phyloP scores from a whole-genome alignment of 805 yeast species.

The Kodamaea nitidulidarum region DNA sequence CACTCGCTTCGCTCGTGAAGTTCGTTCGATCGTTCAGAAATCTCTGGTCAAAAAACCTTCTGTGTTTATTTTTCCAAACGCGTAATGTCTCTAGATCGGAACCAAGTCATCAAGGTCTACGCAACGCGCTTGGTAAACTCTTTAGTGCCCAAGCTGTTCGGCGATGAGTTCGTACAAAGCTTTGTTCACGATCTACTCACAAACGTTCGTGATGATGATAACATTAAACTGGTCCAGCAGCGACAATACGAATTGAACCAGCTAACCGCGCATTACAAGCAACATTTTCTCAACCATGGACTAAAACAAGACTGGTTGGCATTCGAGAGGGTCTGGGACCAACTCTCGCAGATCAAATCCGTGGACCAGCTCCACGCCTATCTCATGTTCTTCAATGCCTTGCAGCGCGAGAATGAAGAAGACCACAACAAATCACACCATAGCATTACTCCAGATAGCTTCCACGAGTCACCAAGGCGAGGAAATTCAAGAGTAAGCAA shows the following conservation, averaged over 20 bases:
- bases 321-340: conserved; percentile 29
- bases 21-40: no score
- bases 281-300: conserved; percentile 24
- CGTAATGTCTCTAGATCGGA: conserved; percentile 26
- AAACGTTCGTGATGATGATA: conserved; percentile 2
- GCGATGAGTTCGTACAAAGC: conserved; percentile 30
- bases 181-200: conserved; percentile 26
- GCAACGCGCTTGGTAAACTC: conserved; percentile 32
- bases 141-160: conserved; percentile 35
- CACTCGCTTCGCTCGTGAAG: no score
- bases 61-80: conserved; percentile 2
- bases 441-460: conserved; percentile 6
- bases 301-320: conserved; percentile 28
- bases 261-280: conserved; percentile 20
- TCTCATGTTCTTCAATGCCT: conserved; percentile 27
- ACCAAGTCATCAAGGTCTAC: conserved; percentile 32
- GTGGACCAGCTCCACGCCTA: conserved; percentile 33
- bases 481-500: conserved; percentile 4
- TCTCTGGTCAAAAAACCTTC: not conserved
- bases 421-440: not conserved
- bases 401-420: conserved; percentile 8
- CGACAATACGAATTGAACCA: conserved; percentile 16
- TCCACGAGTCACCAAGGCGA: conserved; percentile 7
- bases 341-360: conserved; percentile 24
- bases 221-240: conserved; percentile 6